Conservation (phyloP, 140 eudicot species). For the Stevia rebaudiana region DNA sequence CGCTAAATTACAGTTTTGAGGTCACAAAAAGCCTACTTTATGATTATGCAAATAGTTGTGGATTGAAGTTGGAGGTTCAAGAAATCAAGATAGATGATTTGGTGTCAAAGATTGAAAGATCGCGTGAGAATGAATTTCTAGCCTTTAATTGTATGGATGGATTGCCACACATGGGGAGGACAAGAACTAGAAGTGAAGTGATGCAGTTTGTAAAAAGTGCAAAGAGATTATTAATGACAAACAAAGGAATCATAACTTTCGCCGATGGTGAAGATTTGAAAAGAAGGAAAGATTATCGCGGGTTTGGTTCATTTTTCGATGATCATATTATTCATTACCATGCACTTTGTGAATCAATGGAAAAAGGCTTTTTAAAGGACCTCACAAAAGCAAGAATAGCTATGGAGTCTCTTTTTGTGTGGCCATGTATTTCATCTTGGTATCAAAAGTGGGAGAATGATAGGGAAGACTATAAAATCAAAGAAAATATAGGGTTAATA, state of each 20-base stretch:
- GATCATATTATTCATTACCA: conserved; percentile 32
- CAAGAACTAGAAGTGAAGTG: conserved; percentile 31
- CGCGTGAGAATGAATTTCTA: conserved; percentile 20
- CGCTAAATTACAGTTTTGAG: conserved; percentile 21
- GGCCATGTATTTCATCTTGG: conserved; percentile 44
- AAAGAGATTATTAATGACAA: conserved; percentile 17
- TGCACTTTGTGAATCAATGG: conserved; percentile 43
- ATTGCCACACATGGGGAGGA: conserved; percentile 52
- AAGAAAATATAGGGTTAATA: conserved; percentile 17
- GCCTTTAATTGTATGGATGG: conserved; percentile 48
- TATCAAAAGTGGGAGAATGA: conserved; percentile 40
- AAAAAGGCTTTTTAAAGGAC: conserved; percentile 31
- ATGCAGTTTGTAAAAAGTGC: conserved; percentile 35
- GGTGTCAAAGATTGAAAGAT: conserved; percentile 19
- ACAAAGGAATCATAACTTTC: conserved; percentile 38
- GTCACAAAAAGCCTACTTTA: conserved; percentile 20
- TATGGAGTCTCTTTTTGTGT: conserved; percentile 51
- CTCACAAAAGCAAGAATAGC: conserved; percentile 50
- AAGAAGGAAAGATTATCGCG: background rate
- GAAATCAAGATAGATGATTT: conserved; percentile 25
- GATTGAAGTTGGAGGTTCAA: conserved; percentile 19
- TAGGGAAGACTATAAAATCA: background rate
- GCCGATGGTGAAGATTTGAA: conserved; percentile 48
- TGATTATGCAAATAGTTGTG: conserved; percentile 17
- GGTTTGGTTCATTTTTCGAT: conserved; percentile 33